Conservation (phyloP, 305 asterid genomes). For the Fraxinus dipetala region DNA sequence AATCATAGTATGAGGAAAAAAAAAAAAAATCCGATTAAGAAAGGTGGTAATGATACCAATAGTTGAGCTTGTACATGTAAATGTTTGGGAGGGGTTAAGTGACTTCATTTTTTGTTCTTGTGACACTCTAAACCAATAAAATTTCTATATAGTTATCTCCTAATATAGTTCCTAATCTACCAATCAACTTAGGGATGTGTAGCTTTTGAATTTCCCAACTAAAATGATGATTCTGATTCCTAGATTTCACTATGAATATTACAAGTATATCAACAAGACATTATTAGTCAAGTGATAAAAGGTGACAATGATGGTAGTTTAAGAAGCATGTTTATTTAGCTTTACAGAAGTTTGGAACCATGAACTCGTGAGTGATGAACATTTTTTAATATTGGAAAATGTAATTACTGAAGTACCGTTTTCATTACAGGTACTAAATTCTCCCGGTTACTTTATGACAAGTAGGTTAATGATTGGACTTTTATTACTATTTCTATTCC, state of each 20-base stretch:
- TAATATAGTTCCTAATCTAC: not conserved
- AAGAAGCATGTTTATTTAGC: not conserved
- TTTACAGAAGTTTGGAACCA: not conserved
- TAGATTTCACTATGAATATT: too few relatives aligned
- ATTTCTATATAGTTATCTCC: not conserved
- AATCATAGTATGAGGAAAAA: not conserved
- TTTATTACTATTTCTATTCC: not conserved
- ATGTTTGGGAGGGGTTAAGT: not conserved
- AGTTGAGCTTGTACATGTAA: not conserved
- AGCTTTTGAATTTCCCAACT: not conserved
- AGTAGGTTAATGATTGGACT: not conserved
- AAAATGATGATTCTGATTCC: not conserved
- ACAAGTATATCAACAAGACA: not conserved
- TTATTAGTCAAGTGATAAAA: not conserved
- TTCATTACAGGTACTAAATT: not conserved
- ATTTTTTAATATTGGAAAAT: not conserved
- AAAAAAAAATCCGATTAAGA: not conserved
- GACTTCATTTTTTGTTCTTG: not conserved
- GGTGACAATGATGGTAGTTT: not conserved
- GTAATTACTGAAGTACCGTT: not conserved
- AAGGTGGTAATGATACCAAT: not conserved
- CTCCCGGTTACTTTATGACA: not conserved
- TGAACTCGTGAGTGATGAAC: not conserved
- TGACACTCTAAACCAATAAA: not conserved
- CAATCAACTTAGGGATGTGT: not conserved